Evolutionary conservation across 768 basidiomycete genomes (phyloP).

Genomic region (Termitomyces heimii): DNA sequence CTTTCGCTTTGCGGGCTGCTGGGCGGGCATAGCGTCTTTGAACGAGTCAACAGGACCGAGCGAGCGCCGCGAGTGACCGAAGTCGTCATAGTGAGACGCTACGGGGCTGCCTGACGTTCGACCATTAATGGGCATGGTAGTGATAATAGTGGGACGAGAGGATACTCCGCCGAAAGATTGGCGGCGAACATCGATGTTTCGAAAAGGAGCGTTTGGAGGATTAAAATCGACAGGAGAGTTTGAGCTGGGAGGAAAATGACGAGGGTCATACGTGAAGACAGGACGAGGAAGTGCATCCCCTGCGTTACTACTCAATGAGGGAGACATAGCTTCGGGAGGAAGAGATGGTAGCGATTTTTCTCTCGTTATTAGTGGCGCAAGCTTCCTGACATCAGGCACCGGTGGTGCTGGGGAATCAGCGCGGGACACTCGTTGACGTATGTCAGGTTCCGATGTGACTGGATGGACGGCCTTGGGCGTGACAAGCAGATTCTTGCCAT

Average conservation of each 20-base stretch:
- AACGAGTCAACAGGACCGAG: conserved; percentile 38
- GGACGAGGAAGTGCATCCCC: conserved; percentile 57
- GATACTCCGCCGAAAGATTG: conserved; percentile 74
- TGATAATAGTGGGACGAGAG: conserved; percentile 45
- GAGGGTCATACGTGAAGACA: conserved; percentile 55
- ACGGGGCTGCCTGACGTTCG: conserved; percentile 29
- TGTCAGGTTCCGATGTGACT: conserved; percentile 56
- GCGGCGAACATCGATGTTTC: conserved; percentile 47
- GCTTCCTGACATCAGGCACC: conserved; percentile 15
- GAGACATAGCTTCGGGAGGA: conserved; percentile 43
- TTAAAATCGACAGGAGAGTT: conserved; percentile 43
- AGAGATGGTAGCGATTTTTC: conserved; percentile 81
- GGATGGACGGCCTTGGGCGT: conserved; percentile 41
- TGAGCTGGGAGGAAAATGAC: conserved; percentile 39
- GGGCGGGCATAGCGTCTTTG: conserved; percentile 18
- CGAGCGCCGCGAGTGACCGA: conserved; percentile 61
- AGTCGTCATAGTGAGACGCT: conserved; percentile 58
- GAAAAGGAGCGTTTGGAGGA: conserved; percentile 63
- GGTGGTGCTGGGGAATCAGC: conserved; percentile 23
- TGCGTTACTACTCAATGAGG: conserved; percentile 24
- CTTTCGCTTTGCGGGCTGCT: conserved; percentile 49
- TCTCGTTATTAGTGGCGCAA: conserved; percentile 21
- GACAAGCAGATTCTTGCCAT: conserved; percentile 23
- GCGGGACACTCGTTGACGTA: conserved; percentile 40
- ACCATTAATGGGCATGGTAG: conserved; percentile 36